phyloP scores from a whole-genome alignment of 2,329 filamentous ascomycete species.

The Ophiostoma himal-ulmi region DNA sequence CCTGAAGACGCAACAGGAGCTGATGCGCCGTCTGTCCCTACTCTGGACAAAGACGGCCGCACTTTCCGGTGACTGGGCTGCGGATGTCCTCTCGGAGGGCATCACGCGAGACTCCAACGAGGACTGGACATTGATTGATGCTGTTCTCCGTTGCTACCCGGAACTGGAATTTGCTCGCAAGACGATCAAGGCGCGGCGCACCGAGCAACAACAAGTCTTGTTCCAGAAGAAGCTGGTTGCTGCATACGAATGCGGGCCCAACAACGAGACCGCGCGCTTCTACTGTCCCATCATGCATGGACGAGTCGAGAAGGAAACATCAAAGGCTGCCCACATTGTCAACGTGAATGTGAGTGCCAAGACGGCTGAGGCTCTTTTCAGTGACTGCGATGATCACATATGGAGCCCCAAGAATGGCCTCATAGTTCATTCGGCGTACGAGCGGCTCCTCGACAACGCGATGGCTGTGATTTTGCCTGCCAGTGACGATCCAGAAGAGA shows the following conservation, averaged over 20 bases:
- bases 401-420: not conserved
- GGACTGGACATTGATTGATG: not conserved
- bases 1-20: not conserved
- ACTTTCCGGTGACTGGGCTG: not conserved
- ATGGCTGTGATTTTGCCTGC: not conserved
- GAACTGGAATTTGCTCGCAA: not conserved
- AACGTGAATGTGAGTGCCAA: not conserved
- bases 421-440: not conserved
- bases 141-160: not conserved
- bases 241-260: not conserved
- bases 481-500: not conserved
- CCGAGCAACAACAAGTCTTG: not conserved
- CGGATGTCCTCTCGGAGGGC: not conserved
- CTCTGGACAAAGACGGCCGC: not conserved
- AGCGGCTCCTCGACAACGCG: not conserved
- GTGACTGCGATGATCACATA: not conserved
- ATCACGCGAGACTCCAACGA: not conserved
- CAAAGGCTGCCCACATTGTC: constrained; percentile 9
- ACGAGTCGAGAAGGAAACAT: not conserved
- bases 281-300: not conserved
- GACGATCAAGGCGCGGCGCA: not conserved
- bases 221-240: not conserved
- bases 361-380: constrained; percentile 4
- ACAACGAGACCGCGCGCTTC: not conserved
- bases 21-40: not conserved